These are phyloP conservation scores for Daldinia concentrica DNA, from an alignment of 495 filamentous ascomycete species.

Conservation along the genomic window DNA sequence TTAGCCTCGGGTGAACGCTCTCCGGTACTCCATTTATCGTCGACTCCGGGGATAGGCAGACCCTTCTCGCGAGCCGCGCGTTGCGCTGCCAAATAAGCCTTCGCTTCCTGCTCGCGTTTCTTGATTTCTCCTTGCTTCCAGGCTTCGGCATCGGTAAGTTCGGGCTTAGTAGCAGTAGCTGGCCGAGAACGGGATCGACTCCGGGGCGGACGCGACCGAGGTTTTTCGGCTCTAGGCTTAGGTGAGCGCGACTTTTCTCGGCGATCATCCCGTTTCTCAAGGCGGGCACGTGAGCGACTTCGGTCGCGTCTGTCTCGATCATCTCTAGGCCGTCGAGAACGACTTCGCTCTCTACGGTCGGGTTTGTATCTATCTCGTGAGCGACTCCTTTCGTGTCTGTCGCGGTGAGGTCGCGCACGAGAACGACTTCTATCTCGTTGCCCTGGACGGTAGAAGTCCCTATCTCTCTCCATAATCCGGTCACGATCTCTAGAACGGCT, in stretches of 20 bases:
- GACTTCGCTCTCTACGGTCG: conserved; percentile 54
- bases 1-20: conserved; percentile 59
- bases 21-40: conserved; percentile 53
- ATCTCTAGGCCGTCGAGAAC: conserved; percentile 44
- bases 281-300: conserved; percentile 41
- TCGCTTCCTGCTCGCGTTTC: conserved; percentile 67
- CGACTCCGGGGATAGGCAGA: conserved; percentile 56
- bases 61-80: conserved; percentile 63
- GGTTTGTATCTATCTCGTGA: conserved; percentile 46
- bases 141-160: conserved; percentile 48
- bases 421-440: conserved; percentile 49
- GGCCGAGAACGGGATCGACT: conserved; percentile 53
- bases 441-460: conserved; percentile 45
- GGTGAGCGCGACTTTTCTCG: conserved; percentile 49
- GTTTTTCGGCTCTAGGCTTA: conserved; percentile 42
- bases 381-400: conserved; percentile 42
- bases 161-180: conserved; percentile 38
- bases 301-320: conserved; percentile 45
- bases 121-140: conserved; percentile 64
- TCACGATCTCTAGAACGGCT: conserved; percentile 47
- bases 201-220: conserved; percentile 40
- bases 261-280: conserved; percentile 37
- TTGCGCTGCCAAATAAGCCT: conserved; percentile 63
- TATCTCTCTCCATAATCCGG: conserved; percentile 46
- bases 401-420: conserved; percentile 35